A percentile compares a stretch with the other conserved stretches of the same genome.
phyloP scores from a whole-genome alignment of 2,329 filamentous ascomycete species.

The Leptographium wingfieldii region DNA sequence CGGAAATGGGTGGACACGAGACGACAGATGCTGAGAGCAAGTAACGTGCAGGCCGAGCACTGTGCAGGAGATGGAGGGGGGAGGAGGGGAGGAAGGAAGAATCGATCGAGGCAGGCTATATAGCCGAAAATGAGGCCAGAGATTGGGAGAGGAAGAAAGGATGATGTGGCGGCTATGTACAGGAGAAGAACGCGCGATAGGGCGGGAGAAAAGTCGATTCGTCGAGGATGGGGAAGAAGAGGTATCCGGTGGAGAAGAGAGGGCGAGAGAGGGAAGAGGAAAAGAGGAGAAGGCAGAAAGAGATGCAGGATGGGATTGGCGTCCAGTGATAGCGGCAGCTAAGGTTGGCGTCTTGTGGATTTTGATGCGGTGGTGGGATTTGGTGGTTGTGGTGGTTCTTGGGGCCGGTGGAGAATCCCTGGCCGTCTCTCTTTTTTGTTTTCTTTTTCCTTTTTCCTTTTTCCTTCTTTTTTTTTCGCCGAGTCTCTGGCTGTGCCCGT shows the following conservation, averaged over 20 bases:
- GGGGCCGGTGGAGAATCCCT: background rate
- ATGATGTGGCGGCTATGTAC: background rate
- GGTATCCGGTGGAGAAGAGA: background rate
- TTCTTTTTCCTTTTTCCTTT: background rate
- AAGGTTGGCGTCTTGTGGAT: background rate
- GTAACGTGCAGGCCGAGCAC: background rate
- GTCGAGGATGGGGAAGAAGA: background rate
- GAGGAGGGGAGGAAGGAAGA: background rate
- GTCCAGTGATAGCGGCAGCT: slow-evolving; percentile 2
- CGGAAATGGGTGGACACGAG: background rate
- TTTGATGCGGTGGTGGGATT: background rate
- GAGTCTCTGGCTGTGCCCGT: background rate
- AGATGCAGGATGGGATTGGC: slow-evolving; percentile 1
- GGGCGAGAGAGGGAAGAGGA: background rate
- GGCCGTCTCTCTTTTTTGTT: background rate
- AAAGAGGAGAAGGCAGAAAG: slow-evolving; percentile 1
- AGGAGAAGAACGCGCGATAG: background rate
- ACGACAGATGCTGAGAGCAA: background rate
- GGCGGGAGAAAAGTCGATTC: background rate
- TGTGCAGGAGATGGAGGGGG: background rate
- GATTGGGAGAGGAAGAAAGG: background rate
- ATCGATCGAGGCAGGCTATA: background rate
- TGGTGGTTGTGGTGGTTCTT: no score
- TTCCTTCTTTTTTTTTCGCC: background rate
- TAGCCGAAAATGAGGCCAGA: background rate